Percentiles rank a stretch among this genome's conserved stretches.
These are phyloP conservation scores for Cudoniella acicularis DNA, from an alignment of 495 filamentous ascomycete genomes.

Conservation along the genomic window DNA sequence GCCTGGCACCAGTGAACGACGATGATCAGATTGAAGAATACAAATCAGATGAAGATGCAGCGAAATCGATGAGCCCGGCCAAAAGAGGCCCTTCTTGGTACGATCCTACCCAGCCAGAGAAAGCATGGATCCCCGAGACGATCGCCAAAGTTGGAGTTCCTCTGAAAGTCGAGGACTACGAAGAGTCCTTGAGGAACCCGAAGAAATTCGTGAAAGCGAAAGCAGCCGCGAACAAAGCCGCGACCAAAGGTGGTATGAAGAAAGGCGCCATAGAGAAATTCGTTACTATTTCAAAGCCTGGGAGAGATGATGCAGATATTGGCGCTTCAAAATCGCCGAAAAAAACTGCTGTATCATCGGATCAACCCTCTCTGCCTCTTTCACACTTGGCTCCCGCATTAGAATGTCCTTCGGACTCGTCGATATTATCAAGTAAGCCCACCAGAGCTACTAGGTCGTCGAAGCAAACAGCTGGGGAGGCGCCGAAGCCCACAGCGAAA, in stretches of 20 bases:
- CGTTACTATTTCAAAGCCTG: slow-evolving; percentile 17
- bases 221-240: slow-evolving; percentile 18
- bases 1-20: slow-evolving; percentile 44
- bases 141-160: slow-evolving; percentile 68
- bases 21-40: slow-evolving; percentile 53
- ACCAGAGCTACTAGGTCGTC: not conserved
- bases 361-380: slow-evolving; percentile 8
- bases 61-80: slow-evolving; percentile 31
- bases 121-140: slow-evolving; percentile 73
- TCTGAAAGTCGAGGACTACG: slow-evolving; percentile 71
- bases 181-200: slow-evolving; percentile 54
- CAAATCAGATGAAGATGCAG: slow-evolving; percentile 38
- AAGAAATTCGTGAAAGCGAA: slow-evolving; percentile 35
- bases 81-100: slow-evolving; percentile 61
- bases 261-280: slow-evolving; percentile 23
- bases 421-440: not conserved
- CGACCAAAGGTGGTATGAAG: slow-evolving; percentile 18
- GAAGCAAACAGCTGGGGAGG: not conserved
- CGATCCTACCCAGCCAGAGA: slow-evolving; percentile 61
- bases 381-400: slow-evolving; percentile 11
- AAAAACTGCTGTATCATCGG: not conserved
- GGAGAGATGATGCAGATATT: not conserved
- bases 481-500: not conserved
- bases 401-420: slow-evolving; percentile 1
- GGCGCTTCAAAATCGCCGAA: not conserved